These are phyloP conservation scores for Odontarrhena argentea DNA, from an alignment of 345 rosid genomes.

Conservation along the genomic window DNA sequence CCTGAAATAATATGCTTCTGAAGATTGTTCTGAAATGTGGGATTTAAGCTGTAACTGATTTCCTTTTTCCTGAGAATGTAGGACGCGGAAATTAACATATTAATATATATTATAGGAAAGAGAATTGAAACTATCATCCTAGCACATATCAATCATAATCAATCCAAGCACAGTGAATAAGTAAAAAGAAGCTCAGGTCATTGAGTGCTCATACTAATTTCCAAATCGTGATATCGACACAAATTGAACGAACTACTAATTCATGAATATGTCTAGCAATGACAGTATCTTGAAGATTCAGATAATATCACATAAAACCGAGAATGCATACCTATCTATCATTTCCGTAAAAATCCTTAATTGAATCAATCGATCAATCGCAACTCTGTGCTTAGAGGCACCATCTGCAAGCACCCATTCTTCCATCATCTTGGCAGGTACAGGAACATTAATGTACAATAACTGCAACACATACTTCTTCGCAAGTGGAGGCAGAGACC, in stretches of 20 bases:
- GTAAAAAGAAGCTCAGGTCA: not conserved
- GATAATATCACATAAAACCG: not conserved
- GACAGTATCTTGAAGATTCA: slow-evolving; percentile 1
- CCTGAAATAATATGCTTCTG: slow-evolving; percentile 72
- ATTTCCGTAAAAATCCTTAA: slow-evolving; percentile 60
- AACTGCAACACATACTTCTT: slow-evolving; percentile 83
- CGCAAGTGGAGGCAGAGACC: slow-evolving; percentile 89
- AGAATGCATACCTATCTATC: slow-evolving; percentile 52
- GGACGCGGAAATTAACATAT: not conserved
- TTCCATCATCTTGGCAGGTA: slow-evolving; percentile 57
- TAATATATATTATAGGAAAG: not conserved
- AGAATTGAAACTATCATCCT: not conserved
- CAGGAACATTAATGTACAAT: slow-evolving; percentile 58
- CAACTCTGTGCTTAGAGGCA: slow-evolving; percentile 72
- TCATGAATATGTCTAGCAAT: not conserved
- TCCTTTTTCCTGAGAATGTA: slow-evolving; percentile 63
- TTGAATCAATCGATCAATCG: slow-evolving; percentile 77
- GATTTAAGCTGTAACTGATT: slow-evolving; percentile 65
- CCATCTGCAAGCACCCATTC: slow-evolving; percentile 87
- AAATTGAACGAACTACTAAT: not conserved
- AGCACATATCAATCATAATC: slow-evolving; percentile 9
- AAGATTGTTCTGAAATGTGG: slow-evolving; percentile 76
- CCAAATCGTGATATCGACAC: not conserved
- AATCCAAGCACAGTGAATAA: not conserved
- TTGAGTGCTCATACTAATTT: not conserved